phyloP scores from a whole-genome alignment of 2,329 filamentous ascomycete species.

The Arthrobotrys musiformis region DNA sequence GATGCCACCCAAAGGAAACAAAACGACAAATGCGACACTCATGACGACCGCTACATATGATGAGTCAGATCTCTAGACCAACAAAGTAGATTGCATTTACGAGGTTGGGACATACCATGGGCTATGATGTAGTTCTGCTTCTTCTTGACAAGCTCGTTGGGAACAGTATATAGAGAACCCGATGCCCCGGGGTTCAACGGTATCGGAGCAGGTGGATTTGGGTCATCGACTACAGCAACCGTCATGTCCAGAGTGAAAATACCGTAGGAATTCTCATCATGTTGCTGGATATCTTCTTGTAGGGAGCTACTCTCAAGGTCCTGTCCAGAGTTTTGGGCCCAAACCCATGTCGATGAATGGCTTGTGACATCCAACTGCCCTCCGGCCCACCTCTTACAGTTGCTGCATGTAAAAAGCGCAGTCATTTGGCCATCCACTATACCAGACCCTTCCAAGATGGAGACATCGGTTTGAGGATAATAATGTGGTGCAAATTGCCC shows the following conservation, averaged over 20 bases:
- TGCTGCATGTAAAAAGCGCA: conserved; percentile 62
- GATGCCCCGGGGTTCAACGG: conserved; percentile 43
- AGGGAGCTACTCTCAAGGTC: conserved; percentile 65
- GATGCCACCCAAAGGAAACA: conserved; percentile 72
- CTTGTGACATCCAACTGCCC: conserved; percentile 65
- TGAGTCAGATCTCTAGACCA: background rate
- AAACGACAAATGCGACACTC: conserved; percentile 69
- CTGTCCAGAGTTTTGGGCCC: conserved; percentile 67
- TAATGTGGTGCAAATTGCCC: conserved; percentile 47
- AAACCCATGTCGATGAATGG: conserved; percentile 66
- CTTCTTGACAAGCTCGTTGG: conserved; percentile 55
- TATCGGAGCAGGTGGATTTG: conserved; percentile 60
- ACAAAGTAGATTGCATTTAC: background rate
- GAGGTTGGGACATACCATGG: conserved; percentile 55
- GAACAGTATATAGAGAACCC: conserved; percentile 48
- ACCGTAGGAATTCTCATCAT: conserved; percentile 64
- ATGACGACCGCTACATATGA: conserved; percentile 68
- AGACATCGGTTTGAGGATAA: conserved; percentile 51
- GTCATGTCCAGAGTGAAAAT: conserved; percentile 67
- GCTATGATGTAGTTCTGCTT: conserved; percentile 58
- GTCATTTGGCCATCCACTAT: conserved; percentile 57
- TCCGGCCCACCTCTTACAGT: conserved; percentile 67
- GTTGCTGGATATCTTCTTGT: conserved; percentile 64
- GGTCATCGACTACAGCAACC: conserved; percentile 63
- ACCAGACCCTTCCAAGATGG: conserved; percentile 57